Base-by-base conservation (phyloP, 345 rosid genomes). In the Kernera saxatilis region DNA sequence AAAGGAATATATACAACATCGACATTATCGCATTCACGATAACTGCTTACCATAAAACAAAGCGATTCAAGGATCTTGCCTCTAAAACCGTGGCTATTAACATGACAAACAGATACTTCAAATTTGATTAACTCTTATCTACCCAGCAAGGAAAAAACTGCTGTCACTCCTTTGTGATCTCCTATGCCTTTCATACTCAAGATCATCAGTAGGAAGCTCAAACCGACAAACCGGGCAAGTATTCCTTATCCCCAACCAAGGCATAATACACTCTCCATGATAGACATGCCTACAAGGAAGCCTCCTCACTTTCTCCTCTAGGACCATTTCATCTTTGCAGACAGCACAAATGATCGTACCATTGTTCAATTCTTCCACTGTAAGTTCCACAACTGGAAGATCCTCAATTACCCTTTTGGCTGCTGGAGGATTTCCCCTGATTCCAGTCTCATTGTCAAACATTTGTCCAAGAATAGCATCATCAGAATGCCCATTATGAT, bases 131-230 rank as follows among this genome's bases (percentile, higher is more conserved):
- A 56, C 67, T 72, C n/a, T 33, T 9, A 71, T 48, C 80, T 72
- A 53, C 51, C 75, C 65, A 3, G 58, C 1, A 73, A 13, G 46
- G 18, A 36, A 18, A 43, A 61, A n/a, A 13, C 48, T 57, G 53
- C 7, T 9, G 6, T 14, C 58, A 1, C 51, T 60, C 39, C 78
- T 69, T 30, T 21, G 74, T 36, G 51, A 52, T 63, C 71, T 73
- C 57, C 55, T 35, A 15, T 14, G 73, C 60, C 77, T 69, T 79
- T 81, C 89, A 26, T 76, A 81, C 15, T 81, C 84, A 49, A 62
- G 33, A 68, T 83, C 85, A 77, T 85, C 90, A 13, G 81, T 82
- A 59, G 86, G 86, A 48, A 84, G 48, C 77, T 84, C 87, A 59
- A 69, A 80, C 33, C 85, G 77, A 69, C 87, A 84, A 70, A 84